These are phyloP conservation scores for Leishmania guyanensis DNA, from an alignment of 208 protist genomes.

Conservation along the genomic window DNA sequence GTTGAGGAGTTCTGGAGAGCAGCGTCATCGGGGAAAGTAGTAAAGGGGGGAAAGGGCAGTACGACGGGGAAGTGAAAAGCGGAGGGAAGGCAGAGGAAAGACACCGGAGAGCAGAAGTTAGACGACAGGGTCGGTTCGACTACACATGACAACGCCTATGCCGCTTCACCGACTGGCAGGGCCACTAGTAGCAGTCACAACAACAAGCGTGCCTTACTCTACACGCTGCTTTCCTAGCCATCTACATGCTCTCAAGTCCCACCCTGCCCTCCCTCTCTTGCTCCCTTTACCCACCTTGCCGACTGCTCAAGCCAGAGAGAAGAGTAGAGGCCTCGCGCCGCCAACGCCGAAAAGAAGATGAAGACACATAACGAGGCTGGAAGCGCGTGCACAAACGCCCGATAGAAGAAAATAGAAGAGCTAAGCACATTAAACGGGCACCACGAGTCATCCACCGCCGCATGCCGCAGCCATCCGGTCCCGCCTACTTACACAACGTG, in stretches of 20 bases:
- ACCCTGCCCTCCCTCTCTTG: neutral
- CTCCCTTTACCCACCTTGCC: neutral
- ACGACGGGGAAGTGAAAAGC: neutral
- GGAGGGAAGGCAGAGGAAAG: neutral
- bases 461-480: neutral
- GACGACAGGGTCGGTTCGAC: neutral
- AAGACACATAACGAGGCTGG: neutral
- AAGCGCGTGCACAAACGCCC: neutral
- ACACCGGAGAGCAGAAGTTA: neutral
- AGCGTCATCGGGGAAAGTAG: neutral
- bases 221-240: neutral
- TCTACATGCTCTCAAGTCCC: neutral
- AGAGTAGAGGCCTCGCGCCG: neutral
- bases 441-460: neutral
- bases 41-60: neutral
- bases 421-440: neutral
- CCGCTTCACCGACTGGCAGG: neutral
- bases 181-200: neutral
- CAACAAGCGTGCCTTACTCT: neutral
- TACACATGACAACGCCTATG: neutral
- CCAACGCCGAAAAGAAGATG: neutral
- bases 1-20: neutral
- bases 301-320: neutral
- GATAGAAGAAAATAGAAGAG: neutral
- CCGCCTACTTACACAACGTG: neutral